phyloP scores from a whole-genome alignment of 2,329 filamentous ascomycete genomes.

The Ceratocystis huliohia region DNA sequence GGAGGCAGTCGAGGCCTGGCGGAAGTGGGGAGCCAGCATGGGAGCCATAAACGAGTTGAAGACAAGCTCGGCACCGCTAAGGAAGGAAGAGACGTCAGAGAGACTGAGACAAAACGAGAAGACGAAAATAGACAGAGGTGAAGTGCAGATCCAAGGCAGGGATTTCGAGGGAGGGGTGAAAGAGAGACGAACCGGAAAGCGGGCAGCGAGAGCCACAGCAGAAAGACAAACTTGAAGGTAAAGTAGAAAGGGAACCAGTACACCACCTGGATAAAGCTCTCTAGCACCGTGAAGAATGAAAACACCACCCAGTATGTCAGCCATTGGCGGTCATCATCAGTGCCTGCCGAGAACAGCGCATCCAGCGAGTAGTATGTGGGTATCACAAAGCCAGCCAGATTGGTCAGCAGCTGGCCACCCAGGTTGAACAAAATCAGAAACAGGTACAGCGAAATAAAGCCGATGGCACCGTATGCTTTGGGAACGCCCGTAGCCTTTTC shows the following conservation, averaged over 20 bases:
- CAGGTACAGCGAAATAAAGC: conserved; percentile 67
- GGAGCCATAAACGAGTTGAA: conserved; percentile 94
- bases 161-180: conserved; percentile 22
- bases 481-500: conserved; percentile 73
- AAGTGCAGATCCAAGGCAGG: conserved; percentile 4
- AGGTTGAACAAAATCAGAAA: conserved; percentile 90
- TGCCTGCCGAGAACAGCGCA: conserved; percentile 59
- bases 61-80: conserved; percentile 83
- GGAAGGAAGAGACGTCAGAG: neutral
- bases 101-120: too few species aligned
- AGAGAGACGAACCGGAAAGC: conserved; percentile 62
- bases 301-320: conserved; percentile 84
- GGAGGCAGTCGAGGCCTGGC: conserved; percentile 58
- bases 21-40: conserved; percentile 85
- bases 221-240: conserved; percentile 96
- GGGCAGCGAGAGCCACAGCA: conserved; percentile 96
- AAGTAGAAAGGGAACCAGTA: conserved; percentile 99
- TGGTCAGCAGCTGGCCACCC: conserved; percentile 75
- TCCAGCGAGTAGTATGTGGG: conserved; percentile 74
- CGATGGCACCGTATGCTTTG: conserved; percentile 74
- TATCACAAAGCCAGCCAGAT: conserved; percentile 70
- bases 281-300: conserved; percentile 67
- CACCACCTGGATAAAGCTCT: conserved; percentile 71
- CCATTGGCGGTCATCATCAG: conserved; percentile 73
- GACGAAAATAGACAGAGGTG: too few species aligned